Base-by-base conservation (phyloP, 148 eudicot genomes). In the Vaccinium corymbosum region DNA sequence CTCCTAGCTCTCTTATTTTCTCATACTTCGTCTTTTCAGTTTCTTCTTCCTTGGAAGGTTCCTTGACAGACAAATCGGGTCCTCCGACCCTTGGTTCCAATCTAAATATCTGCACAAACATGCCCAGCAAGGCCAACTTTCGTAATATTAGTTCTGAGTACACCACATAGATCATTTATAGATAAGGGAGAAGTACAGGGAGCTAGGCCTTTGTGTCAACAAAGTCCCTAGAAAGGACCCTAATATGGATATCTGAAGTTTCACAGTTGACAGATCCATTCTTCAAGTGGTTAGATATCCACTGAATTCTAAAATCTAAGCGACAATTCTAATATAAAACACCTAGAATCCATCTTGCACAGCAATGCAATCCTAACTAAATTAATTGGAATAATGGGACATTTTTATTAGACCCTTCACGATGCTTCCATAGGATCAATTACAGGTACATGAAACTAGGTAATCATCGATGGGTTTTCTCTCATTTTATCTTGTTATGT, bases 11-110 rank as follows among this genome's bases (percentile, higher is more conserved):
- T 82, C 80, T 86, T 2, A 51, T 16, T 82, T 85, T 84, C 2
- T 83, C 83, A 16, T 49, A 82, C 89, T 56, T 88, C 57, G 82
- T 86, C 22, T 86, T 89, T 10, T 20, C 59, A 25, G 90, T 84
- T 81, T 89, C 93, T 38, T 89, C 93, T 32, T 61, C 85, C 72
- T 84, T 84, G 25, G 83, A 68, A 62, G 85, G 87, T 42, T 89
- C 90, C 71, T 84, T 88, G 7, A 83, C 88, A 53, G 85, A 84
- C 62, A 17, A 56, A 27, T 87, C 88, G 55, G 76, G n/a, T 46
- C 80, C 87, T 51, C 80, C 84, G 82, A 92, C 75, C 86, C 81
- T 90, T 50, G 99, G 98, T 75, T 91, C 98, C 85, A 97, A 86
- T 82, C 98, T 90, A 82, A 97, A 94, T 88, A 95, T 85, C 99